Percentiles rank a stretch among this genome's conserved stretches.
These are phyloP conservation scores for Laguncularia racemosa DNA, from an alignment of 345 rosid species.

Conservation along the genomic window DNA sequence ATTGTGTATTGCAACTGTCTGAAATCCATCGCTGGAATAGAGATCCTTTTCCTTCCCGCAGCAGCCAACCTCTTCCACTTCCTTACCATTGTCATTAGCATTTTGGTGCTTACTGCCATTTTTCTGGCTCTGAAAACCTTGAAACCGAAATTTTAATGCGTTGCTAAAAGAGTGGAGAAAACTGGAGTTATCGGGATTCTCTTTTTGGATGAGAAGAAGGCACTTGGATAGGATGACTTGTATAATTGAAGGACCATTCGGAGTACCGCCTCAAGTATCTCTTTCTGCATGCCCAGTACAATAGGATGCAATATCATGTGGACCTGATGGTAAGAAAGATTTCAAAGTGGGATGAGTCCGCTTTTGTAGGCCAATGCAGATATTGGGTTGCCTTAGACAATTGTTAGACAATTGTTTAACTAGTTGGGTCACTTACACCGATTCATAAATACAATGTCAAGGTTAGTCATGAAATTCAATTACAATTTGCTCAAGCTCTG, in stretches of 20 bases:
- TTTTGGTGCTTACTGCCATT: slow-evolving; percentile 13
- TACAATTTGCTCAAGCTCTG: no score
- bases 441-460: no score
- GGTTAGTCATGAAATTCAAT: no score
- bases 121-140: neutral
- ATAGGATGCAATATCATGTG: slow-evolving; percentile 5
- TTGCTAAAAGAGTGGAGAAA: neutral
- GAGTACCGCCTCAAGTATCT: neutral
- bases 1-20: neutral
- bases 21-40: neutral
- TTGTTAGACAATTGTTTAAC: no score
- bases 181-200: neutral
- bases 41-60: slow-evolving; percentile 15
- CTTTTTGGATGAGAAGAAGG: neutral
- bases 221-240: neutral
- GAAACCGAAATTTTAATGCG: neutral
- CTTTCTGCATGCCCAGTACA: neutral
- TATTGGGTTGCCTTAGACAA: no score
- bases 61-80: slow-evolving; percentile 26
- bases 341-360: no score
- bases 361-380: no score
- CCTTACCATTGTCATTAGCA: slow-evolving; percentile 23
- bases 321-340: neutral
- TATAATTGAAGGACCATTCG: slow-evolving; percentile 3
- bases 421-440: no score